Base-by-base conservation (phyloP, 2,329 filamentous ascomycete species). In the Aspergillus phoenicis region DNA sequence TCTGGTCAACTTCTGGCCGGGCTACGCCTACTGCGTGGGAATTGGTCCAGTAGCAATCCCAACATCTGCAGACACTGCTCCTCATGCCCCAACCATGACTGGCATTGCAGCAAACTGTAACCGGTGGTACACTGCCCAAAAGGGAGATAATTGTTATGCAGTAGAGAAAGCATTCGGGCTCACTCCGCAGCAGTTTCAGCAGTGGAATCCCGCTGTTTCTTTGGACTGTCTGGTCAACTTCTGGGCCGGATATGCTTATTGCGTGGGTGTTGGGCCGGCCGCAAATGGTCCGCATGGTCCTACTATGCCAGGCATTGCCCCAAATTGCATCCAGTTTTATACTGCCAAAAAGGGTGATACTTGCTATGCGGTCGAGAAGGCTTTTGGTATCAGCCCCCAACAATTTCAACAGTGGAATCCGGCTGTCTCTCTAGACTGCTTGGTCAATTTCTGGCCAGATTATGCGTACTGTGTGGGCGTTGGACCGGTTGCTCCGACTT, bases 391-490 rank as follows among this genome's bases (percentile, higher is more conserved):
- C 24, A 56, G n/a, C 10, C n/a, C 51, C 1, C 36, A 60, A 2
- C 58, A 63, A 39, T 64, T 64, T 22, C 28, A 53, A 11, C 41
- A 52, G 8, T 64, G 58, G 58, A 64, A 64, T 45, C 55, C 60
- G 1, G 28, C 28, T 1, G 58, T 64, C 5, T 58, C 58, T 10
- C 15, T 22, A 7, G 58, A 62, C 52, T 64, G 60, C 28, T 11
- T 24, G 7, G 28, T 39, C 24, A 63, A 55, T 28, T 62, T 64
- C 28, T 64, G 62, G 58, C 28, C 33, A 2, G 45, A 51, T 20
- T 58, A 52, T 36, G 38, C 62, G 11, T 64, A 64, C 30, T 64
- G 58, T 22, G 58, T 64, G 36, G 63, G 63, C 7, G 58, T 63
- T 43, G 58, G 56, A 0, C 33, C 24, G 26, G 47, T 36, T 36